Evolutionary conservation across 2,329 filamentous ascomycete genomes (phyloP).

Genomic region (Clarireedia paspali): DNA sequence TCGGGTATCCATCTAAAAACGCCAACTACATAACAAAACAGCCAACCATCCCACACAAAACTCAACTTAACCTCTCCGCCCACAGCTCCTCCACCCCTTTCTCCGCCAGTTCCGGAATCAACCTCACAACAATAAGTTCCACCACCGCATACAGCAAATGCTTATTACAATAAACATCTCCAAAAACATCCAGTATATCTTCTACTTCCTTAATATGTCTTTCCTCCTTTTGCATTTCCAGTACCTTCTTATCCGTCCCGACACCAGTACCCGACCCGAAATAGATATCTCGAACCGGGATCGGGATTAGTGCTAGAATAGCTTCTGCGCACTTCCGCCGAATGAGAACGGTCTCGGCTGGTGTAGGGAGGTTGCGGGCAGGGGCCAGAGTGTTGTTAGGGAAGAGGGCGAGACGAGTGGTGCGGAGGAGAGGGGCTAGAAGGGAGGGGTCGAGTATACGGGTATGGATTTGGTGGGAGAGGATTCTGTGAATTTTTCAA

Average conservation of each 20-base stretch:
- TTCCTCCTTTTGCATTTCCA: background rate
- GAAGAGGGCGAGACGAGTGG: slow-evolving; percentile 72
- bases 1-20: background rate
- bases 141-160: slow-evolving; percentile 78
- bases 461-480: slow-evolving; percentile 49
- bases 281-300: slow-evolving; percentile 28
- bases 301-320: slow-evolving; percentile 40
- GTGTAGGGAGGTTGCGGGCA: slow-evolving; percentile 52
- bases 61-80: slow-evolving; percentile 57
- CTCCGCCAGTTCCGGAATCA: slow-evolving; percentile 78
- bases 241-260: slow-evolving; percentile 7
- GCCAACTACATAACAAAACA: background rate
- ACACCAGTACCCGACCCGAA: slow-evolving; percentile 19
- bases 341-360: slow-evolving; percentile 53
- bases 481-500: slow-evolving; percentile 22
- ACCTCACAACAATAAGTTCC: slow-evolving; percentile 70
- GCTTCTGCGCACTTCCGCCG: slow-evolving; percentile 59
- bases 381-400: slow-evolving; percentile 73
- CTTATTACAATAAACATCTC: slow-evolving; percentile 85
- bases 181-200: slow-evolving; percentile 63
- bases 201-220: slow-evolving; percentile 32
- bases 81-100: slow-evolving; percentile 64
- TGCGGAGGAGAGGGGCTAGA: slow-evolving; percentile 60
- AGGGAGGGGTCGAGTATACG: slow-evolving; percentile 55
- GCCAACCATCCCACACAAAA: background rate